phyloP scores from a whole-genome alignment of 2,329 filamentous ascomycete genomes.

The Amylocarpus encephaloides region DNA sequence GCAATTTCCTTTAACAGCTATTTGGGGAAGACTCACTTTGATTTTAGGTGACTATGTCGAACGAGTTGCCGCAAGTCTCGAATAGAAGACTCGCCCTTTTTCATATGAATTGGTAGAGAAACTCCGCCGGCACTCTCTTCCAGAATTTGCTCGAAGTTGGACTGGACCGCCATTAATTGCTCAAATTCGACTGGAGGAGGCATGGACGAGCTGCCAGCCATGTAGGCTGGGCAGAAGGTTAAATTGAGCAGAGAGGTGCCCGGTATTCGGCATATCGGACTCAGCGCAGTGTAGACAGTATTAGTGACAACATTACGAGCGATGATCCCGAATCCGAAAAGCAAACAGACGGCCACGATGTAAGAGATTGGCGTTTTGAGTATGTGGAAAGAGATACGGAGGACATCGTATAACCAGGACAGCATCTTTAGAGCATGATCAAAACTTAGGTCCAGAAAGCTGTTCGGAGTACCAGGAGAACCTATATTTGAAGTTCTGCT shows the following conservation, averaged over 20 bases:
- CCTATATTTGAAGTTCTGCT: background rate
- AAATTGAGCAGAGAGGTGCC: slow-evolving; percentile 55
- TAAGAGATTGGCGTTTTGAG: slow-evolving; percentile 60
- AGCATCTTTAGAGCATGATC: slow-evolving; percentile 23
- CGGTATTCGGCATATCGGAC: slow-evolving; percentile 65
- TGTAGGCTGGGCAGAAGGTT: slow-evolving; percentile 50
- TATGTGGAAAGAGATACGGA: slow-evolving; percentile 53
- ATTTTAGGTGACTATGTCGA: slow-evolving; percentile 60
- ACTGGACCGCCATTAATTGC: slow-evolving; percentile 66
- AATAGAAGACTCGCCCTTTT: slow-evolving; percentile 66
- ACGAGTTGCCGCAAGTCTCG: slow-evolving; percentile 69
- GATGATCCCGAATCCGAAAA: slow-evolving; percentile 52
- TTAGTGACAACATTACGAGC: slow-evolving; percentile 55
- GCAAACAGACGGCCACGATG: slow-evolving; percentile 54
- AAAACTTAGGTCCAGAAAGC: slow-evolving; percentile 19
- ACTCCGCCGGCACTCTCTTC: slow-evolving; percentile 60
- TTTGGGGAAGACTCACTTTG: slow-evolving; percentile 32
- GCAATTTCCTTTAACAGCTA: background rate
- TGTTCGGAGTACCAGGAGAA: slow-evolving; percentile 7
- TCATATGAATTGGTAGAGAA: slow-evolving; percentile 71
- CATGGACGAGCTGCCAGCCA: slow-evolving; percentile 3
- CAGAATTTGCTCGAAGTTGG: slow-evolving; percentile 70
- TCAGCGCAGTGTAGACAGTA: slow-evolving; percentile 55
- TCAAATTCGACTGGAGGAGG: slow-evolving; percentile 54
- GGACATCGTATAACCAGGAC: slow-evolving; percentile 48